Evolutionary conservation across 2,329 filamentous ascomycete genomes (phyloP), one percentile per base, ranked within the genome.

Genomic region (Lachnellula subtilissima): DNA sequence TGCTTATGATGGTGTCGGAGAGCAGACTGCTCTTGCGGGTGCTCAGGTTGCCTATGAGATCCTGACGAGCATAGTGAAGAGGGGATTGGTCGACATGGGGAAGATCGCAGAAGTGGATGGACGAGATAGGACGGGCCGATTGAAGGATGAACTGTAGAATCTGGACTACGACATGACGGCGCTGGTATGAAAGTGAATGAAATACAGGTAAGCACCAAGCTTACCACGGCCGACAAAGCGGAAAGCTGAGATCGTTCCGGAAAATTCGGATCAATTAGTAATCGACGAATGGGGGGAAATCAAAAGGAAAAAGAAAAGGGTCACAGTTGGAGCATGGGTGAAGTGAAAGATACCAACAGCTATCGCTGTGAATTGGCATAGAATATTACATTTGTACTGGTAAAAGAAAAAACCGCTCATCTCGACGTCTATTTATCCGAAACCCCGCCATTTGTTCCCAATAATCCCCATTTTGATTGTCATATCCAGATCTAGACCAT

Each of bases 11-110:
- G 86, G 87, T 11, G 76, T 76, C 6, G 89, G 85, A 1, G 91
- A 96, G 75, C 86, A 86, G 67, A 96, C 91, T 40, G 88, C 89
- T 12, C 73, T 96, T 61, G 90, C 89, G 15, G 91, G 84, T 2
- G 90, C 90, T 42, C 91, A 96, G 78, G 82, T 95, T 40, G 89
- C 84, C 0, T 96, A 87, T 70, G 91, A 96, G 76, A 80, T 96
- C n/a, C 71, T 96, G 69, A 95, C 86, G 40, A 89, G 79, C 58
- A 85, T 88, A 73, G 85, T 87, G 6, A 87, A 83, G 74, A 81
- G 73, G 65, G 80, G 76, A 6, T 72, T 74, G 55, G 74, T 72
- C 43, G 69, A 65, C 59, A 71, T 66, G 64, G 69, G 56, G 51
- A 67, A 62, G 54, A 55, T 59, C 47, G 56, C 56, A 23, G 65